Conservation (phyloP, 2,329 filamentous ascomycete species). For the Mollisiaceae sp. region DNA sequence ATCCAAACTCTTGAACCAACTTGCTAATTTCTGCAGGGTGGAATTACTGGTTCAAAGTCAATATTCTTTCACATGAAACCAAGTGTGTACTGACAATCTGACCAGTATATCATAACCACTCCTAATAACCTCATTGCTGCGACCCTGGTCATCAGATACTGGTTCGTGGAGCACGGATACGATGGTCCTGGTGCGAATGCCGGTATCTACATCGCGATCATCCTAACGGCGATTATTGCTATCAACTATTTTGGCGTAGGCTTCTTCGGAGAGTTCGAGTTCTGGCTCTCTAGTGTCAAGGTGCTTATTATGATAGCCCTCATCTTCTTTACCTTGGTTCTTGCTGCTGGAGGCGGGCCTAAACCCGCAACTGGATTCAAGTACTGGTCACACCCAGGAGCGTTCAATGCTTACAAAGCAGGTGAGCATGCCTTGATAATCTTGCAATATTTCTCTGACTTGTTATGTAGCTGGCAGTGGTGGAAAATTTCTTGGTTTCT, state of each 20-base stretch:
- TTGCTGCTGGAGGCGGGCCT: slow-evolving; percentile 68
- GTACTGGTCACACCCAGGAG: slow-evolving; percentile 54
- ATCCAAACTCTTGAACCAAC: slow-evolving; percentile 12
- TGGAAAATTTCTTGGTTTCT: slow-evolving; percentile 63
- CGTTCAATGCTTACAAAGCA: slow-evolving; percentile 44
- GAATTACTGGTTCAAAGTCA: slow-evolving; percentile 43
- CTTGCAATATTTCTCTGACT: neutral
- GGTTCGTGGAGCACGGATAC: slow-evolving; percentile 59
- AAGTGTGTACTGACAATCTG: neutral
- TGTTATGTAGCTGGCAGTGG: slow-evolving; percentile 44
- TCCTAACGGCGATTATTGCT: slow-evolving; percentile 64
- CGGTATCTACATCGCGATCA: slow-evolving; percentile 78
- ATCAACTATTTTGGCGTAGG: slow-evolving; percentile 67
- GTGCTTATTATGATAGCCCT: slow-evolving; percentile 69
- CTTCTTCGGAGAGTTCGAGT: slow-evolving; percentile 51
- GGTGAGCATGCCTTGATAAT: slow-evolving; percentile 24
- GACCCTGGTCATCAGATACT: slow-evolving; percentile 80
- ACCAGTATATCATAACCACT: slow-evolving; percentile 77
- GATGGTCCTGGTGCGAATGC: slow-evolving; percentile 62
- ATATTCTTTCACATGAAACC: neutral
- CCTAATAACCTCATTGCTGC: slow-evolving; percentile 84
- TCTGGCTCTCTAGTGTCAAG: slow-evolving; percentile 63
- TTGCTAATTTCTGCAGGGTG: slow-evolving; percentile 19
- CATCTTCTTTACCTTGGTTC: slow-evolving; percentile 67
- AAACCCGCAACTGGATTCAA: slow-evolving; percentile 56